Evolutionary conservation across 768 basidiomycete genomes (phyloP).

Genomic region (Crepidotus variabilis): DNA sequence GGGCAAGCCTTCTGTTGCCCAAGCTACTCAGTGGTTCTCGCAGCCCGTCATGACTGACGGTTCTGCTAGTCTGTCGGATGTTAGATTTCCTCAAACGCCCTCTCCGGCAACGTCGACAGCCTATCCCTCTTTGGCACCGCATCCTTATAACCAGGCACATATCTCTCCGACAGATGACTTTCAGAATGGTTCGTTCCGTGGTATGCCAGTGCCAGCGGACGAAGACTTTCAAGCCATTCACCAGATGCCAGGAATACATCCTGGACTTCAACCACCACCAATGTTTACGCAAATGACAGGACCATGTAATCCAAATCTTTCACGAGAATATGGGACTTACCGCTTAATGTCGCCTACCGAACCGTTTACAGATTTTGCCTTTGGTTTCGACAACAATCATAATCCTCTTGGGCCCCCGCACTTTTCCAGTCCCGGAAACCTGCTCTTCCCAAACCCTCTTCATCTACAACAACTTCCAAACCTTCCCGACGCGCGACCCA

Average conservation of each 20-base stretch:
- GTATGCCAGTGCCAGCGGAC: constrained; percentile 19
- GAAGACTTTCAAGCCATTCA: constrained; percentile 13
- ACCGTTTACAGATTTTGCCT: constrained; percentile 51
- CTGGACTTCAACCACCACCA: constrained; percentile 8
- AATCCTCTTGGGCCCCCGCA: constrained; percentile 41
- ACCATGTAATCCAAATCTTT: constrained; percentile 42
- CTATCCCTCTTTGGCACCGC: background rate
- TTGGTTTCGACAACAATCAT: constrained; percentile 43
- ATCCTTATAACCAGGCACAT: background rate
- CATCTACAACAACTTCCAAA: background rate
- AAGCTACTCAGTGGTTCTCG: background rate
- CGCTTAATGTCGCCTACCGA: constrained; percentile 52
- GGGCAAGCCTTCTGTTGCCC: background rate
- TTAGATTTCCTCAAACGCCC: background rate
- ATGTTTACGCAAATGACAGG: constrained; percentile 32
- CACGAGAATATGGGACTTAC: constrained; percentile 53
- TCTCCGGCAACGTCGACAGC: background rate
- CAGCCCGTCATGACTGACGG: background rate
- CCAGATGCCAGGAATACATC: background rate
- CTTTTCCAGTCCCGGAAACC: constrained; percentile 30
- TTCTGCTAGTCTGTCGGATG: background rate
- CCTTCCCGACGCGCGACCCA: background rate
- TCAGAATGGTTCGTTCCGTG: background rate
- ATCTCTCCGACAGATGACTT: constrained; percentile 2
- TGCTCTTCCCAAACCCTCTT: background rate